phyloP scores from a whole-genome alignment of 768 basidiomycete species.

The Termitomyces sp. region DNA sequence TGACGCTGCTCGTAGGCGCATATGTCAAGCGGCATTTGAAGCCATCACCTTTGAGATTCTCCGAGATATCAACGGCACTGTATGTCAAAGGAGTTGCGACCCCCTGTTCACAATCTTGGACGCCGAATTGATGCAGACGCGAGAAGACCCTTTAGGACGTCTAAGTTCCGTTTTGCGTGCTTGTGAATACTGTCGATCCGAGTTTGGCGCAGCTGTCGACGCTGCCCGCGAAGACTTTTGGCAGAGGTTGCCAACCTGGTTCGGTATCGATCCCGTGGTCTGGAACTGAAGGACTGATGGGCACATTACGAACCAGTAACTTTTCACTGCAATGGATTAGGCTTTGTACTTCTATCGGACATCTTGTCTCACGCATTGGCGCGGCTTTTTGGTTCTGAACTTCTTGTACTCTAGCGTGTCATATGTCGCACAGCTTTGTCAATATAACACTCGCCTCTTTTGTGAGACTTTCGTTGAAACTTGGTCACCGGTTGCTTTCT shows the following conservation, averaged over 20 bases:
- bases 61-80: conserved; percentile 67
- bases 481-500: conserved; percentile 5
- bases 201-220: conserved; percentile 60
- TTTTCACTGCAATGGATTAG: background rate
- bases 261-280: conserved; percentile 41
- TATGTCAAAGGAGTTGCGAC: conserved; percentile 62
- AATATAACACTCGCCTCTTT: conserved; percentile 6
- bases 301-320: background rate
- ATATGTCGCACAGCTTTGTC: conserved; percentile 6
- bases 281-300: conserved; percentile 20
- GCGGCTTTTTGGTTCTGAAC: conserved; percentile 5
- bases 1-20: conserved; percentile 40
- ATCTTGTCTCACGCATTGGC: conserved; percentile 6
- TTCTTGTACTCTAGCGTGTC: conserved; percentile 7
- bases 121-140: conserved; percentile 61
- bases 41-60: conserved; percentile 72
- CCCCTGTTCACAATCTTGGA: conserved; percentile 70
- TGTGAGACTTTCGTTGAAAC: conserved; percentile 2
- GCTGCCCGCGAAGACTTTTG: conserved; percentile 61
- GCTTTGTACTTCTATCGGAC: conserved; percentile 1
- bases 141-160: conserved; percentile 43
- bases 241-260: conserved; percentile 62
- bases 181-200: conserved; percentile 61
- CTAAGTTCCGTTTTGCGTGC: conserved; percentile 45
- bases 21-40: conserved; percentile 72